A percentile compares a stretch with the other conserved stretches of the same genome.
Evolutionary conservation across 805 yeast genomes (phyloP).

Genomic region (Saccharomycopsis selenospora): DNA sequence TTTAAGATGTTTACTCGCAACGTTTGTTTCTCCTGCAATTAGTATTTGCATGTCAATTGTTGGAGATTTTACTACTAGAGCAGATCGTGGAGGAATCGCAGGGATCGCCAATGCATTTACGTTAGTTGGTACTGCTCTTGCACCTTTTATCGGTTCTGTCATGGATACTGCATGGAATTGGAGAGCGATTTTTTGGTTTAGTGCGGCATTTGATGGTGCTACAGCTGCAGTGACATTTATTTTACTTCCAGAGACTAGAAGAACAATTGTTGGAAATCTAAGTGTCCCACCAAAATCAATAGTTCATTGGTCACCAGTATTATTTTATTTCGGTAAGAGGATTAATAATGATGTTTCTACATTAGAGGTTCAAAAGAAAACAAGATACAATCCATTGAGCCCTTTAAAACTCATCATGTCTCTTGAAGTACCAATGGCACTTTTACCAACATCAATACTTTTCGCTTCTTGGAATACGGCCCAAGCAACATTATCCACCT

Average conservation of each 20-base stretch:
- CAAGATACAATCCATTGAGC: slow-evolving; percentile 9
- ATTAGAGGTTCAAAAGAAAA: slow-evolving; percentile 21
- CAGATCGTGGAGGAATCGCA: slow-evolving; percentile 62
- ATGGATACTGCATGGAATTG: slow-evolving; percentile 47
- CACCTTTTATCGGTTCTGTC: slow-evolving; percentile 60
- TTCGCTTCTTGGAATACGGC: slow-evolving; percentile 66
- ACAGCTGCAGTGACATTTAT: slow-evolving; percentile 31
- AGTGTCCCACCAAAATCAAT: slow-evolving; percentile 43
- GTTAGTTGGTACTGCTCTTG: slow-evolving; percentile 68
- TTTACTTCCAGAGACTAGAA: slow-evolving; percentile 66
- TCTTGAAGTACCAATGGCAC: slow-evolving; percentile 6
- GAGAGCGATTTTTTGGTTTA: slow-evolving; percentile 75
- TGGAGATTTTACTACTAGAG: slow-evolving; percentile 63
- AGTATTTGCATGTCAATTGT: slow-evolving; percentile 64
- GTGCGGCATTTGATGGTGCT: slow-evolving; percentile 55
- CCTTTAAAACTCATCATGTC: slow-evolving; percentile 21
- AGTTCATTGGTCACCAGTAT: slow-evolving; percentile 40
- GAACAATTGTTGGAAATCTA: slow-evolving; percentile 71
- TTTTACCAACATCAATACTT: slow-evolving; percentile 50
- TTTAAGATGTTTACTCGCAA: slow-evolving; percentile 68
- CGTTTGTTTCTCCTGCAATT: slow-evolving; percentile 69
- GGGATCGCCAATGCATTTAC: slow-evolving; percentile 61
- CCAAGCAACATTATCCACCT: slow-evolving; percentile 57
- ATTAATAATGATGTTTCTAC: slow-evolving; percentile 29
- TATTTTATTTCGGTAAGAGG: slow-evolving; percentile 27